A percentile compares a stretch with the other conserved stretches of the same genome.
Conservation (phyloP, 2,329 filamentous ascomycete genomes). For the Penicillium decumbens region DNA sequence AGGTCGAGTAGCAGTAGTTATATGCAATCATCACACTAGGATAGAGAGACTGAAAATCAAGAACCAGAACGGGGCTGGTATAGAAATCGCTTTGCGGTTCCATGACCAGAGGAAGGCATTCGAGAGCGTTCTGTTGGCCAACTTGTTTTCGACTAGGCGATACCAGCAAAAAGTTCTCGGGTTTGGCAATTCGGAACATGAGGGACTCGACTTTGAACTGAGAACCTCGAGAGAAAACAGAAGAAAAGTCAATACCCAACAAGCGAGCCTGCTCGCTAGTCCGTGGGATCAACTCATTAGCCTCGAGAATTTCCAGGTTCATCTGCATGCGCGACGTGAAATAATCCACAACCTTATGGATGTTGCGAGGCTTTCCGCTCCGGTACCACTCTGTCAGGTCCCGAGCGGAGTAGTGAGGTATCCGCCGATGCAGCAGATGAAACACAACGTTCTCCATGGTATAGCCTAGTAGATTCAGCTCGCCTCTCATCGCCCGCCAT, state of each 20-base stretch:
- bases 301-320: slow-evolving; percentile 84
- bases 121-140: slow-evolving; percentile 85
- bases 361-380: slow-evolving; percentile 61
- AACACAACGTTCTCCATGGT: slow-evolving; percentile 95
- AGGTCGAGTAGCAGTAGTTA: slow-evolving; percentile 98
- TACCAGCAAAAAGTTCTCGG: slow-evolving; percentile 85
- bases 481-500: slow-evolving; percentile 92
- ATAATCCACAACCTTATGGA: slow-evolving; percentile 72
- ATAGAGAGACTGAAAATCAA: slow-evolving; percentile 95
- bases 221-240: slow-evolving; percentile 87
- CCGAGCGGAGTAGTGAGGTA: slow-evolving; percentile 79
- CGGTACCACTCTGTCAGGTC: slow-evolving; percentile 79
- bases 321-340: slow-evolving; percentile 71
- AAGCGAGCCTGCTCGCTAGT: slow-evolving; percentile 93
- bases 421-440: slow-evolving; percentile 77
- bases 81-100: slow-evolving; percentile 96
- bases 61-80: slow-evolving; percentile 76
- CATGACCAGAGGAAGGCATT: slow-evolving; percentile 94
- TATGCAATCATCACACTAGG: slow-evolving; percentile 99
- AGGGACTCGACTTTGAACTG: slow-evolving; percentile 98
- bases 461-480: slow-evolving; percentile 86
- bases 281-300: slow-evolving; percentile 79
- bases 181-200: slow-evolving; percentile 98
- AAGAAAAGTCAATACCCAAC: slow-evolving; percentile 93
- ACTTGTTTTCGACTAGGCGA: slow-evolving; percentile 91